Evolutionary conservation across 106 monocot genomes (phyloP).

Genomic region (Amphibolis antarctica): DNA sequence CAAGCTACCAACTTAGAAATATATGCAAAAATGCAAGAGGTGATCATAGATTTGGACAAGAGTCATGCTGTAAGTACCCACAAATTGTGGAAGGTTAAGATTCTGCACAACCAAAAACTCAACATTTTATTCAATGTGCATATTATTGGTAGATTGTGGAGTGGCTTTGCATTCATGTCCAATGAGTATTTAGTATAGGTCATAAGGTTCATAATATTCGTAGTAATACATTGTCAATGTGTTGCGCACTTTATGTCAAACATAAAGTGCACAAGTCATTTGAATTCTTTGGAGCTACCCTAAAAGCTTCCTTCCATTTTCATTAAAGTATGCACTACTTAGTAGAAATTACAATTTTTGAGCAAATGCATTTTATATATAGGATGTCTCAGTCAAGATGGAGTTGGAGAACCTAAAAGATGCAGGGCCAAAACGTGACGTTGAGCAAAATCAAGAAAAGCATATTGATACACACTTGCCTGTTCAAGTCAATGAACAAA

Average conservation of each 20-base stretch:
- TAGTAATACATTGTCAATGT: no score
- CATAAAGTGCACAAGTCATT: no score
- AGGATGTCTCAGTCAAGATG: conserved; percentile 33
- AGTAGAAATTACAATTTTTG: not conserved
- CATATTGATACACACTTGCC: conserved; percentile 83
- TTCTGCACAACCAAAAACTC: no score
- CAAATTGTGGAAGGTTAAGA: no score
- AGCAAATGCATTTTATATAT: not conserved
- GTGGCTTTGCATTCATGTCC: no score
- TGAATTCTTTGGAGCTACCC: no score
- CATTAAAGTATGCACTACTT: not conserved
- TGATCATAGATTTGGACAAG: conserved; percentile 68
- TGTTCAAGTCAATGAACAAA: conserved; percentile 89
- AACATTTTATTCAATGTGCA: no score
- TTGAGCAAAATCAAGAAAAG: conserved; percentile 43
- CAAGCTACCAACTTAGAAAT: conserved; percentile 61
- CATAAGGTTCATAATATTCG: no score
- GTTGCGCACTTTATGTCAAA: no score
- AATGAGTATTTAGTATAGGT: no score
- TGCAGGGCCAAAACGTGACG: conserved; percentile 33
- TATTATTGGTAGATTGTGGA: no score
- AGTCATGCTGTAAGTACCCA: conserved; percentile 26
- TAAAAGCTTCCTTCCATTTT: no score
- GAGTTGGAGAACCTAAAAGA: conserved; percentile 68
- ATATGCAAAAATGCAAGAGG: conserved; percentile 84